A percentile compares a stretch with the other conserved stretches of the same genome.
phyloP scores from a whole-genome alignment of 1,284 basidiomycete species.

The Melampsora larici-populina region DNA sequence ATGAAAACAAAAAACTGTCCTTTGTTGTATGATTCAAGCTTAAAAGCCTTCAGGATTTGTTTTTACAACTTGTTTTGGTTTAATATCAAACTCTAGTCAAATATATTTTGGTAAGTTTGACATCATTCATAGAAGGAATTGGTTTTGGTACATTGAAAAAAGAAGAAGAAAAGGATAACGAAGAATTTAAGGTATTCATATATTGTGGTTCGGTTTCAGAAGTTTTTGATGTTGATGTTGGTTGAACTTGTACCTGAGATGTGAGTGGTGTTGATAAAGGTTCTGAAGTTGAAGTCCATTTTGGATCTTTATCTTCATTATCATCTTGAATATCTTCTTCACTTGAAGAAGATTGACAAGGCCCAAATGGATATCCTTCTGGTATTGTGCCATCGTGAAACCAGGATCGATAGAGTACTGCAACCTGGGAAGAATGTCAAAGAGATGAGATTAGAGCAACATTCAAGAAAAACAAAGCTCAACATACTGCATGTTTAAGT shows the following conservation, averaged over 20 bases:
- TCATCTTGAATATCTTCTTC: not conserved
- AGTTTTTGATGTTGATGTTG: not conserved
- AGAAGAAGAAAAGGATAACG: not conserved
- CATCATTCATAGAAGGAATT: not conserved
- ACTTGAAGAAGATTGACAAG: constrained; percentile 10
- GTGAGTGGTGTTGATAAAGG: not conserved
- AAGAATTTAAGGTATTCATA: not conserved
- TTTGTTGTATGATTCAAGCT: too few species aligned
- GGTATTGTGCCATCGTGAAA: constrained; percentile 42
- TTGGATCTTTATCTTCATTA: not conserved
- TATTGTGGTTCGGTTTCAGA: not conserved
- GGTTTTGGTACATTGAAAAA: not conserved
- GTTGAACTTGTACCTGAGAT: not conserved
- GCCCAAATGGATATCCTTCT: constrained; percentile 17
- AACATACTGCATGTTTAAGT: not conserved
- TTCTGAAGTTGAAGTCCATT: not conserved
- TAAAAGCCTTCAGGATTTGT: too few species aligned
- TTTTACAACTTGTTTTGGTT: too few species aligned
- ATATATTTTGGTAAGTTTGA: not conserved
- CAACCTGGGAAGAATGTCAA: constrained; percentile 10
- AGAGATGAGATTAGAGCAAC: not conserved
- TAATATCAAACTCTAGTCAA: not conserved
- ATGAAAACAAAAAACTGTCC: too few species aligned
- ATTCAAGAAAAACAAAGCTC: not conserved
- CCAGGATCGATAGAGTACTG: constrained; percentile 28